Conservation (phyloP, 768 basidiomycete genomes). For the Amanita rimosa region DNA sequence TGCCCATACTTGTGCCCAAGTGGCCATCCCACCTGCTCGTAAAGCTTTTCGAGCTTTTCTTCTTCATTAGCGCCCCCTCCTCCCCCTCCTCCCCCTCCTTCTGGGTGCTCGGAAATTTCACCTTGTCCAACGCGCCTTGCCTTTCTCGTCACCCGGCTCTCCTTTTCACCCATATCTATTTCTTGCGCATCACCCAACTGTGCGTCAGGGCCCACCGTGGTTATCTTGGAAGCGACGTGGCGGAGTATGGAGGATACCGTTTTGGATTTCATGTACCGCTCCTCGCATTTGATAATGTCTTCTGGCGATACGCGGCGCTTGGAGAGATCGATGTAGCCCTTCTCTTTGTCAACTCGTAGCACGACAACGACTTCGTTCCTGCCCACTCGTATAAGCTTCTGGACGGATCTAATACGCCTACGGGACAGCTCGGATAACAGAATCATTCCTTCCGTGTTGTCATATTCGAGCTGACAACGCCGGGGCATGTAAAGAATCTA, state of each 20-base stretch:
- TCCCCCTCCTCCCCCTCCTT: constrained; percentile 21
- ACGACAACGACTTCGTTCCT: constrained; percentile 99
- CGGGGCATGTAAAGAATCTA: not conserved
- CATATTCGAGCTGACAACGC: constrained; percentile 77
- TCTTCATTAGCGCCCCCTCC: constrained; percentile 42
- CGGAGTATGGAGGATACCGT: constrained; percentile 89
- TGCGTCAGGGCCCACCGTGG: constrained; percentile 29
- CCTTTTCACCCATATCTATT: constrained; percentile 30
- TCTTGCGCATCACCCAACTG: constrained; percentile 15
- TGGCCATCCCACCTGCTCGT: constrained; percentile 91
- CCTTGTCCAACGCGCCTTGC: constrained; percentile 35
- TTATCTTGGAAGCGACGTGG: constrained; percentile 80
- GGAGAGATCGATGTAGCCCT: constrained; percentile 98
- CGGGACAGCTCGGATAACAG: constrained; percentile 95
- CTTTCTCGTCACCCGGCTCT: constrained; percentile 31
- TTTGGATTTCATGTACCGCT: constrained; percentile 96
- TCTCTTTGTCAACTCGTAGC: constrained; percentile 96
- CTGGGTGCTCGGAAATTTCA: constrained; percentile 22
- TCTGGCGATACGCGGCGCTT: constrained; percentile 97
- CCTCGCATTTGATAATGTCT: constrained; percentile 98
- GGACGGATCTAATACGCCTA: constrained; percentile 92
- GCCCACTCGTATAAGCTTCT: constrained; percentile 95
- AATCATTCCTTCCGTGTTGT: constrained; percentile 99
- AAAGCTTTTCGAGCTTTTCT: constrained; percentile 72
- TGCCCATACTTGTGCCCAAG: constrained; percentile 88